Evolutionary conservation across 768 basidiomycete genomes (phyloP).

Genomic region (Suillus placidus): DNA sequence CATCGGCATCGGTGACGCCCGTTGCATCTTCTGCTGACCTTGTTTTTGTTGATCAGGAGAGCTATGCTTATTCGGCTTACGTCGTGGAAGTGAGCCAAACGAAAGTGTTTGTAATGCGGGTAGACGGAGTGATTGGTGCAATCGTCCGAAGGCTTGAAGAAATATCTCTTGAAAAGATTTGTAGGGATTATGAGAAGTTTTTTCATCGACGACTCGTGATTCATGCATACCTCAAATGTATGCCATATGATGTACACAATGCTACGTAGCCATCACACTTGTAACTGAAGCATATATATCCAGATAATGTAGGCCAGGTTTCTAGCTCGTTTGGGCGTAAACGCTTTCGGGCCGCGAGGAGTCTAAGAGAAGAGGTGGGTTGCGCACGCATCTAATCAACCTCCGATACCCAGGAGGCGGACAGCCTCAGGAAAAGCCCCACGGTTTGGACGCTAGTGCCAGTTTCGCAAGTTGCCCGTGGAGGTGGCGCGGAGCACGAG

Average conservation of each 20-base stretch:
- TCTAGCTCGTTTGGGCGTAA: neutral
- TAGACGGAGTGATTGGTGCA: constrained; percentile 26
- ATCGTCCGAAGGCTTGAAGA: constrained; percentile 24
- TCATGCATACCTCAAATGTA: neutral
- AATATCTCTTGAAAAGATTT: neutral
- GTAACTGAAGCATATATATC: neutral
- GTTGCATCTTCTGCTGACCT: constrained; percentile 25
- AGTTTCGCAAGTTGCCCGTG: neutral
- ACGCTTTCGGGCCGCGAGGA: neutral
- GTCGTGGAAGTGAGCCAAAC: constrained; percentile 29
- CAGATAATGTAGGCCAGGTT: neutral
- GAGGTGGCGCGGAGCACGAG: neutral
- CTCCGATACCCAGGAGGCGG: neutral
- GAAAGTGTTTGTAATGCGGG: constrained; percentile 36
- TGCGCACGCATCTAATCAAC: neutral
- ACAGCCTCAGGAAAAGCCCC: neutral
- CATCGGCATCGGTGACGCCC: neutral
- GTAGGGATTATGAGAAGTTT: neutral
- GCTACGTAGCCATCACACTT: neutral
- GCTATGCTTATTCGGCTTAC: constrained; percentile 41
- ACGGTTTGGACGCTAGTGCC: neutral
- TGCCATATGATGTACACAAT: too few species aligned
- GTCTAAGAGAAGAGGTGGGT: neutral
- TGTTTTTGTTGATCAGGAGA: constrained; percentile 36
- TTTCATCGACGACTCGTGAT: neutral